Evolutionary conservation across 805 yeast species (phyloP), one percentile per base, ranked within the genome.

Genomic region (Kodamaea neixiangensis): DNA sequence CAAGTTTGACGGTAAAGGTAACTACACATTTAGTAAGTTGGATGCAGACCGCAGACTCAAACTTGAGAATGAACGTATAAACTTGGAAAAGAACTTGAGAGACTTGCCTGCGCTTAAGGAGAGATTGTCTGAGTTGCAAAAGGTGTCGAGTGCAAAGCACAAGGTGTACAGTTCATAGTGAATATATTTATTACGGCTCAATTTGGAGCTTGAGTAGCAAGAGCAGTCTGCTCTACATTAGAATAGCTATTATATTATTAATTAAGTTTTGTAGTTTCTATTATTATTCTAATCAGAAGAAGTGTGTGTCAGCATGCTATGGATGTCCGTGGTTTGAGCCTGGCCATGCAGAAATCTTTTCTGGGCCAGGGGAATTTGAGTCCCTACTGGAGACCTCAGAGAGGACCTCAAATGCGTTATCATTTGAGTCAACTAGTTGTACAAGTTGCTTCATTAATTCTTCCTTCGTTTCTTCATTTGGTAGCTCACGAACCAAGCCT

Each of bases 1-100:
- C 56, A 91, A 90, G 66, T 89, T 92, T 63, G 92, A 87, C 62
- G 96, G 96, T n/a, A 80, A 82, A 61, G 93, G 93, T 2, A 82
- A 83, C 6, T 88, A 85, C 61, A 69, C 58, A 51, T 81, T 80
- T 54, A 77, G 81, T 5, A 77, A 78, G 55, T 80, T 92, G 49
- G 83, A 91, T 66, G 92, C 97, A 4, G 78, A 78, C 25, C 77
- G 81, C 65, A 79, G 97, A 59, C 77, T 92, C 53, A 69, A 78
- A 50, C 79, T 87, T 60, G 97, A 90, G 60, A 86, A 88, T 60
- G 96, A 89, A 66, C 78, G 91, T 62, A 76, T 87, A 42, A 76
- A 73, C 44, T 72, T 91, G 54, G 96, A 89, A 59, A 79, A 82
- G 66, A 71, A 77, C 44, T 74, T 92, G 60, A 83, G 96, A 59